A percentile compares a stretch with the other conserved stretches of the same genome.
Evolutionary conservation across 2,329 filamentous ascomycete species (phyloP).

Genomic region (Neoarthrinium moseri): DNA sequence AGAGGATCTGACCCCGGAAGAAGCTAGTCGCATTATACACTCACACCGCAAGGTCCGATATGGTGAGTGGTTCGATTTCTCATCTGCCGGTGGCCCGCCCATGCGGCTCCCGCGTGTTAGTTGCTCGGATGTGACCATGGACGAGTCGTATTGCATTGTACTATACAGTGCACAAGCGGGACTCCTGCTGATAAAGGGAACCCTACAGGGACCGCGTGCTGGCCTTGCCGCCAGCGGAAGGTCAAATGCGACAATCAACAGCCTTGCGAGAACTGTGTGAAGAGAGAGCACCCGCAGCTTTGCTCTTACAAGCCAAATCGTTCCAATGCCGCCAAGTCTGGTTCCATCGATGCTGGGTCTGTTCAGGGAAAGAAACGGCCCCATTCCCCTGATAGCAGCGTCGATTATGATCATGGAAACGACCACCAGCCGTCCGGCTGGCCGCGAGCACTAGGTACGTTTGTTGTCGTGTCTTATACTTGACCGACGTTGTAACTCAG

Average conservation of each 20-base stretch:
- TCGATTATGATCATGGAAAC: slow-evolving; percentile 34
- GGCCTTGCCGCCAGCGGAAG: slow-evolving; percentile 67
- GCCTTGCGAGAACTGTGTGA: slow-evolving; percentile 67
- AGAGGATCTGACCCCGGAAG: slow-evolving; percentile 61
- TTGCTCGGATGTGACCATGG: not conserved
- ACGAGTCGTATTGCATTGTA: too few relatives aligned
- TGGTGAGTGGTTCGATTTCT: slow-evolving; percentile 42
- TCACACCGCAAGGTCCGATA: slow-evolving; percentile 69
- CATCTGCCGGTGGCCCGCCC: not conserved
- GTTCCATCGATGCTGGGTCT: slow-evolving; percentile 24
- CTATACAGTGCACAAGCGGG: too few relatives aligned
- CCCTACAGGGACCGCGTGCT: slow-evolving; percentile 59
- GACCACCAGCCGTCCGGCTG: slow-evolving; percentile 31
- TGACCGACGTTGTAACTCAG: too few relatives aligned
- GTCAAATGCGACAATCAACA: slow-evolving; percentile 70
- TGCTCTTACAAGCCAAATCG: slow-evolving; percentile 68
- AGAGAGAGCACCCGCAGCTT: slow-evolving; percentile 62
- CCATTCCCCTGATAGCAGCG: slow-evolving; percentile 40
- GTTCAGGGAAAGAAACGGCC: slow-evolving; percentile 37
- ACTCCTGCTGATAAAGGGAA: too few relatives aligned
- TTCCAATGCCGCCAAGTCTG: slow-evolving; percentile 34
- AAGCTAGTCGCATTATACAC: slow-evolving; percentile 67
- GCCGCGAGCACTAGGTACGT: slow-evolving; percentile 29
- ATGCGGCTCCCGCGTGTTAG: slow-evolving; percentile 1
- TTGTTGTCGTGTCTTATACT: too few relatives aligned